Base-by-base conservation (phyloP, 1,284 basidiomycete genomes). In the Leucocoprinus gongylophorus region DNA sequence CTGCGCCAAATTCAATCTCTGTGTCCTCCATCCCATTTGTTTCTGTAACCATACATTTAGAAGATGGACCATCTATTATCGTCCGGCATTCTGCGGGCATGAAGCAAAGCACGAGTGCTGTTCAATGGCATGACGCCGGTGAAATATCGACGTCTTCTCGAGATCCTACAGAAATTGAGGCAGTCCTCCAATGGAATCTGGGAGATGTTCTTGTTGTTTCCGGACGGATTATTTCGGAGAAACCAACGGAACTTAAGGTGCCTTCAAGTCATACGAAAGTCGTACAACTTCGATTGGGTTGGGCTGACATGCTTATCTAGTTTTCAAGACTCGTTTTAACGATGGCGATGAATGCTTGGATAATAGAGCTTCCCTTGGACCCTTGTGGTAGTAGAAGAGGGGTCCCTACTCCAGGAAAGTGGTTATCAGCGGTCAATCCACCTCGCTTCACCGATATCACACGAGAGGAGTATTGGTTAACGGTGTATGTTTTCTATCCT, bases 331-430 rank as follows among this genome's bases (percentile, higher is more conserved):
- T 83, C 1, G 66, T 78, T 0, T 55, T 85, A 37, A 74, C 71
- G 0, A 61, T 88, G 30, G 69, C 72, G 48, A 73, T 83, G 61
- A 76, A 76, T 39, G 69, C 62, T 41, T 89, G 87, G 88, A 76
- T 68, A 38, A 72, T 90, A 39, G 75, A 82, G 42, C 64, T 89
- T 21, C 78, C 80, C 2, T 67, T 85, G 44, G 68, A 75, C 35
- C 68, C 74, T 2, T 66, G 64, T 50, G 63, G 57, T 20, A 59
- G 62, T 17, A 70, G 71, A 10, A 66, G 68, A 40, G 68, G 66
- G 2, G 54, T 60, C 4, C 30, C 61, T 9, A 54, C 61, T 0
- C 53, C 60, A 17, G 64, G 75, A 3, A 69, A 67, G 51, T 91
- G 86, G 86, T 61, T 88, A 38, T 72, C 67, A 43, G 79, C 76